Evolutionary conservation across 2,329 filamentous ascomycete genomes (phyloP), one percentile per base, ranked within the genome.

Genomic region (Venturia pyrina): DNA sequence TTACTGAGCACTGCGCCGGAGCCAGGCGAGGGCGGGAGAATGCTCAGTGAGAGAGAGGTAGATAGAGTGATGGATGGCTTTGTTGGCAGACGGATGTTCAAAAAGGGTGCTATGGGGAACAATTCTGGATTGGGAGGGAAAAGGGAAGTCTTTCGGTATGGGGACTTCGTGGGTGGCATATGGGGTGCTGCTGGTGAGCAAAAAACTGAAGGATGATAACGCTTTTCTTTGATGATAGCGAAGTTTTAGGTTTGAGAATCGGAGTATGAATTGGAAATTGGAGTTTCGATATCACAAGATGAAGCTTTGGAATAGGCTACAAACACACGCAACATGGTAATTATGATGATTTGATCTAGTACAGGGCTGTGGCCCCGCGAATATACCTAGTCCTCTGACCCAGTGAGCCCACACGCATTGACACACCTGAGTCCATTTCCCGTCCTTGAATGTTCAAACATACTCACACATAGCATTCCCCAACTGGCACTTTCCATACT

Each of bases 1-100:
- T 76, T 99, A 57, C 77, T 97, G 50, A 85, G 92, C 69, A 96
- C 92, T 0, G 86, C 87, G 0, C 90, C 91, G 0, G 91, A 96
- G 70, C 82, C 85, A 0, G 90, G 90, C 21, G 83, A 86, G 48
- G 72, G 73, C 34, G 82, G 81, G 74, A 80, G 79, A 48, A 77
- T 83, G 0, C 76, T 96, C 69, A 88, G 85, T 0, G 85, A 88
- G 64, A 78, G 81, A 44, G 92, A 98, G 73, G 87, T 98, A 24
- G 92, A 97, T 73, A 87, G 88, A 73, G 89, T 96, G n/a, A 84
- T 98, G 70, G 86, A 84, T 66, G 93, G 91, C 0, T 99, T 96
- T 76, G 90, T 89, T 3, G 90, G 91, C 0, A 83, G 91, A 66
- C 84, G 91, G 68, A 91, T 90, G 0, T 96, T 98, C 76, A 89